phyloP scores from a whole-genome alignment of 352 stramenopile genomes.

The Globisporangium paroecandrum region DNA sequence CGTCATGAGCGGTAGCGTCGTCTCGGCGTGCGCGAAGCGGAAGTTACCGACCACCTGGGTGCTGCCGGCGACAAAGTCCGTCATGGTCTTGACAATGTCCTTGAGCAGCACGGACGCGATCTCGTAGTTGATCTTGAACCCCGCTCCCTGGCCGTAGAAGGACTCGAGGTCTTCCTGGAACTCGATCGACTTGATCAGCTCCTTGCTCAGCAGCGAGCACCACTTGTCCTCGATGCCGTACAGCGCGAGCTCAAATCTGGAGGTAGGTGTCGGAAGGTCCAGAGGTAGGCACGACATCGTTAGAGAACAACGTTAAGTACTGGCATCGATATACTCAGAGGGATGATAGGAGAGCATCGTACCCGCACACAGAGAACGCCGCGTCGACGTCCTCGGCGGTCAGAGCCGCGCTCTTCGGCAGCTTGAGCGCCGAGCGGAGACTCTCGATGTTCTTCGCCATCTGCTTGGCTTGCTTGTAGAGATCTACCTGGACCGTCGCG shows the following conservation, averaged over 20 bases:
- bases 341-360: slow-evolving; percentile 8
- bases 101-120: slow-evolving; percentile 42
- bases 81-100: slow-evolving; percentile 36
- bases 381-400: slow-evolving; percentile 30
- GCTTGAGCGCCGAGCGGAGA: slow-evolving; percentile 12
- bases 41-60: slow-evolving; percentile 31
- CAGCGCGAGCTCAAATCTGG: slow-evolving; percentile 48
- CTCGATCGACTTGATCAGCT: slow-evolving; percentile 33
- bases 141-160: slow-evolving; percentile 46
- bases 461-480: slow-evolving; percentile 28
- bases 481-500: slow-evolving; percentile 23
- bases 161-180: slow-evolving; percentile 44
- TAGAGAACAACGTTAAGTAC: not conserved
- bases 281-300: not conserved
- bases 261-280: not conserved
- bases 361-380: slow-evolving; percentile 46
- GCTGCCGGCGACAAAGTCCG: slow-evolving; percentile 4
- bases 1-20: slow-evolving; percentile 61
- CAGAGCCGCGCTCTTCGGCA: slow-evolving; percentile 16
- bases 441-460: slow-evolving; percentile 22
- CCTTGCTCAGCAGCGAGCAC: slow-evolving; percentile 43
- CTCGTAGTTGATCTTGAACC: slow-evolving; percentile 51
- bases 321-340: not conserved
- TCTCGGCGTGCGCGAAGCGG: slow-evolving; percentile 67
- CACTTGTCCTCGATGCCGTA: slow-evolving; percentile 36